Evolutionary conservation across 306 rosid genomes (phyloP).

Genomic region (Lablab purpureus): DNA sequence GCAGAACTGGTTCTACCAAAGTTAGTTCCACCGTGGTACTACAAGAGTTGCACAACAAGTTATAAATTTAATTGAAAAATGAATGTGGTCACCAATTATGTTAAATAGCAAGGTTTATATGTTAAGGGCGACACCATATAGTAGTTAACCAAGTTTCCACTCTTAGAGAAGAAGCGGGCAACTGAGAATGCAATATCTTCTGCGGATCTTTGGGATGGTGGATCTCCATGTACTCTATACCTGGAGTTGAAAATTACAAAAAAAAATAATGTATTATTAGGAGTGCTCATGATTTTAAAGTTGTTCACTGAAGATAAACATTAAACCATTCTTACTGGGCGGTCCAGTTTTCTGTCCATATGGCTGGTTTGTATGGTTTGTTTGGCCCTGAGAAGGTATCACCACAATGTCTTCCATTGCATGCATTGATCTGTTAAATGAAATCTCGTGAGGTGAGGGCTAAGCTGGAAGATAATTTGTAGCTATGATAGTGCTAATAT

Average conservation of each 20-base stretch:
- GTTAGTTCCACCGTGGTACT: slow-evolving; percentile 99
- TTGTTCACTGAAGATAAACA: background rate
- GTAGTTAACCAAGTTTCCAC: slow-evolving; percentile 78
- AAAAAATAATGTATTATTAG: background rate
- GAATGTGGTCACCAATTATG: too few relatives aligned
- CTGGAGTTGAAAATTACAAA: slow-evolving; percentile 51
- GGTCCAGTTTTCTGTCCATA: slow-evolving; percentile 99
- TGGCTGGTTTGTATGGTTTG: slow-evolving; percentile 76
- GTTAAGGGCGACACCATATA: slow-evolving; percentile 70
- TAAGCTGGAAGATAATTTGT: too few relatives aligned
- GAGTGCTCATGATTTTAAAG: background rate
- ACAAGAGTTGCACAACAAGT: slow-evolving; percentile 25
- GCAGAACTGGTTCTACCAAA: slow-evolving; percentile 80
- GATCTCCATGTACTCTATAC: slow-evolving; percentile 83
- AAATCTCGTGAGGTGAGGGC: too few relatives aligned
- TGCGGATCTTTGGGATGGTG: slow-evolving; percentile 79
- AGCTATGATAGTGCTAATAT: too few relatives aligned
- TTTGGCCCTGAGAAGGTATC: slow-evolving; percentile 95
- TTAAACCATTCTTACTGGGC: slow-evolving; percentile 69
- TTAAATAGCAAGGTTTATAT: background rate
- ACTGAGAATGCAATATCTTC: slow-evolving; percentile 90
- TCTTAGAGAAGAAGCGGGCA: slow-evolving; percentile 83
- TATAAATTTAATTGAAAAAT: background rate
- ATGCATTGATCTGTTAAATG: slow-evolving; percentile 62
- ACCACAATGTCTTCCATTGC: slow-evolving; percentile 99